Percentiles rank a stretch among this genome's conserved stretches.
phyloP scores from a whole-genome alignment of 768 basidiomycete species.

The Tricholoma sp. region DNA sequence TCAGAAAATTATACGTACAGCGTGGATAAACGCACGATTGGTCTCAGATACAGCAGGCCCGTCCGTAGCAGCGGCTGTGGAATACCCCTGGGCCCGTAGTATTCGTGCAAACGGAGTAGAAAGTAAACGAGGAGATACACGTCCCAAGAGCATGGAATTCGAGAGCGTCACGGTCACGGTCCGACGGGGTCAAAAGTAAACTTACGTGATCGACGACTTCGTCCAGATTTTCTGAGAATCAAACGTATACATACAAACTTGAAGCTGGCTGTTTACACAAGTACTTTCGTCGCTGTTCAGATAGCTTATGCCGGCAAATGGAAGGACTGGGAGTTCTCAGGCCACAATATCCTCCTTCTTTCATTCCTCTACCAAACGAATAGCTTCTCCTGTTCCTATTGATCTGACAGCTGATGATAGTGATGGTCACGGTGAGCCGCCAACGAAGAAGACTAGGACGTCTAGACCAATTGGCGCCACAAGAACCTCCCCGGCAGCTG shows the following conservation, averaged over 20 bases:
- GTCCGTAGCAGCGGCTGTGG: conserved; percentile 27
- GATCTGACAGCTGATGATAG: conserved; percentile 48
- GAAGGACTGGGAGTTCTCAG: conserved; percentile 19
- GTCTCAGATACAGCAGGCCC: conserved; percentile 53
- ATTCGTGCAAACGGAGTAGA: conserved; percentile 6
- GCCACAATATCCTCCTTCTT: conserved; percentile 38
- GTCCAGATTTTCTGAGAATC: too few relatives aligned
- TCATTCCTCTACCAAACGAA: conserved; percentile 12
- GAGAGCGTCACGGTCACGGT: background rate
- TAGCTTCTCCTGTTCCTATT: conserved; percentile 19
- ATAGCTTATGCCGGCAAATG: conserved; percentile 9
- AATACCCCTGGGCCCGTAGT: conserved; percentile 11
- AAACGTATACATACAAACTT: too few relatives aligned
- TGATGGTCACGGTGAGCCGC: conserved; percentile 29
- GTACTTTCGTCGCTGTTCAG: background rate
- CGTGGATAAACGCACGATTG: conserved; percentile 44
- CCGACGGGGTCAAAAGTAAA: too few relatives aligned
- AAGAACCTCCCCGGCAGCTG: background rate
- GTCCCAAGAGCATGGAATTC: conserved; percentile 15
- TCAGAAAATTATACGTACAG: background rate
- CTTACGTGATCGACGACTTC: too few relatives aligned
- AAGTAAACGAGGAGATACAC: conserved; percentile 5
- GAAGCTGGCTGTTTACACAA: too few relatives aligned
- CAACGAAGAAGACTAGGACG: conserved; percentile 25
- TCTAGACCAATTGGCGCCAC: conserved; percentile 1